Evolutionary conservation across 768 basidiomycete genomes (phyloP).

Genomic region (Hypholoma sublateritium): DNA sequence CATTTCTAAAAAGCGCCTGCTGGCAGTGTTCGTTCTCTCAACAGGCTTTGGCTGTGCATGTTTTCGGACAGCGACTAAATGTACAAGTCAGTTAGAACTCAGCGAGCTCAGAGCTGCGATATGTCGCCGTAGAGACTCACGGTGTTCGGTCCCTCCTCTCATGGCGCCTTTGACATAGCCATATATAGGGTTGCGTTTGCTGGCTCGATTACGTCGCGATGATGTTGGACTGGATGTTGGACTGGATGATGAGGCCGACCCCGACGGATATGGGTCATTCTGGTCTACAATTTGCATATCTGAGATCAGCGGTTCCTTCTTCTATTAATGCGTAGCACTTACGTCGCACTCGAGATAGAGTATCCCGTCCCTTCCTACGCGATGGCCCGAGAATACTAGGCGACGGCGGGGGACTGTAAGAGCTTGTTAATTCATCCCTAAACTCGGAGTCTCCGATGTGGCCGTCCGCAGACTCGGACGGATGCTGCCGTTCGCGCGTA

Average conservation of each 20-base stretch:
- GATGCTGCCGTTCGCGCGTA: too few relatives aligned
- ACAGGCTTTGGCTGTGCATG: neutral
- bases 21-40: neutral
- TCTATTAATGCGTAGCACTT: too few relatives aligned
- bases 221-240: too few relatives aligned
- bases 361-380: too few relatives aligned
- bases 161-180: neutral
- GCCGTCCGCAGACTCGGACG: too few relatives aligned
- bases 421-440: too few relatives aligned
- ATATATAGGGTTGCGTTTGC: neutral
- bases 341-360: too few relatives aligned
- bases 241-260: neutral
- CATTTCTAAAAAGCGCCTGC: neutral
- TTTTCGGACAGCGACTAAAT: neutral
- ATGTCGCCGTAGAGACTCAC: neutral
- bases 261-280: neutral
- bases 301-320: too few relatives aligned
- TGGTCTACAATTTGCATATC: neutral
- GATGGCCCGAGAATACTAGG: too few relatives aligned
- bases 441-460: too few relatives aligned
- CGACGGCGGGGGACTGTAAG: too few relatives aligned
- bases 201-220: neutral
- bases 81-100: too few relatives aligned
- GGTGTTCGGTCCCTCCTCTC: neutral
- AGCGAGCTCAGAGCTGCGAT: neutral